Evolutionary conservation across 2,329 filamentous ascomycete genomes (phyloP), one percentile per base, ranked within the genome.

Genomic region (Biscogniauxia marginata): DNA sequence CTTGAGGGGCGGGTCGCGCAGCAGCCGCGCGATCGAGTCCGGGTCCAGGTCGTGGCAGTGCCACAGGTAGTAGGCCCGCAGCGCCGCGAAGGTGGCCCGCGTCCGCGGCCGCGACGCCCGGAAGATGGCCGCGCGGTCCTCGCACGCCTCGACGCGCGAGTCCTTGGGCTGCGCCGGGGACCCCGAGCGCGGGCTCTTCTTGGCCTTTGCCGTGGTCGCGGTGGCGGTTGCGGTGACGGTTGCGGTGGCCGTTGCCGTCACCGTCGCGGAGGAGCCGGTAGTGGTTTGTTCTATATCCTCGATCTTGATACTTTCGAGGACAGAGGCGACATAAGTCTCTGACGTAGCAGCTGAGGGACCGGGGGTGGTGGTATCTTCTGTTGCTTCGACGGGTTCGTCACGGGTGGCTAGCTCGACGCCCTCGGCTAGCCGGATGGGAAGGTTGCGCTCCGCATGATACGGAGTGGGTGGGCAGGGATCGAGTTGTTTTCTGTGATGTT

Each of bases 401-500:
- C 63, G 49, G 55, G 65, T 58, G 5, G 65, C 56, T 11, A 73
- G 60, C 7, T 68, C 66, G 4, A 70, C 56, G 0, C 77, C 79
- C 46, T 81, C 74, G 1, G 79, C 78, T 16, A 86, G 67, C 16
- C 79, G 75, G 53, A 93, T 88, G 0, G 87, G 86, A 21, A 82
- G 66, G 46, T 86, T 79, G 4, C 86, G 76, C 67, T 96, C 92
- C 3, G 83, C 86, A 63, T 85, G 81, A 16, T 81, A 79, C 0
- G 92, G 91, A 6, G 83, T 77, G 3, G 89, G 88, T 4, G 93
- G 93, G 2, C 75, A 80, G 1, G 91, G 91, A 11, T 83, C 73
- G 58, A 96, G 76, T 6, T 77, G 75, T 63, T 83, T 78, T 16
- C 93, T 81, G 65, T 88, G 84, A 50, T 82, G 74, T 55, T 97